Percentiles rank a stretch among this genome's conserved stretches.
These are phyloP conservation scores for Bombardia bombarda DNA, from an alignment of 495 filamentous ascomycete genomes.

Conservation along the genomic window DNA sequence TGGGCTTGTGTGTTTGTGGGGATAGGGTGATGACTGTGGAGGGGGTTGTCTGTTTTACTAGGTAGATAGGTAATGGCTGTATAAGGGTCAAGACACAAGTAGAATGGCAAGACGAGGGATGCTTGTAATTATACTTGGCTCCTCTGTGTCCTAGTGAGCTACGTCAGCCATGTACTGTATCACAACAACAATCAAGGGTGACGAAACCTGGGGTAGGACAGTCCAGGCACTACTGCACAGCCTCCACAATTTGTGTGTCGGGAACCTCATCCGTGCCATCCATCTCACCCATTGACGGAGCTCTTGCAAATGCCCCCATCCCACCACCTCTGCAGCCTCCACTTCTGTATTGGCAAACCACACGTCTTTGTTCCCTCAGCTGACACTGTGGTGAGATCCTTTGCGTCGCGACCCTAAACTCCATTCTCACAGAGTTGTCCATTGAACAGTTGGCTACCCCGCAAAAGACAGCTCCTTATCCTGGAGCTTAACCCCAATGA, in stretches of 20 bases:
- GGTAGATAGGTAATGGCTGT: neutral
- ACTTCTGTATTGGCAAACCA: no score
- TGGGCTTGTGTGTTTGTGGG: neutral
- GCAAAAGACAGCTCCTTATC: neutral
- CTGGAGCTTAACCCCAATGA: neutral
- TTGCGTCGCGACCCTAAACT: no score
- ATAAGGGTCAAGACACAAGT: neutral
- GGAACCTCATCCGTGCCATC: neutral
- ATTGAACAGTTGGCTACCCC: no score
- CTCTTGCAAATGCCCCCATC: neutral
- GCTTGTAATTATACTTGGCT: neutral
- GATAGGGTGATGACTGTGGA: neutral
- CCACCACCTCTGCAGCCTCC: no score
- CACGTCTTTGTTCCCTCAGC: no score
- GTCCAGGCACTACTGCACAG: neutral
- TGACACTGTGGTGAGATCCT: neutral
- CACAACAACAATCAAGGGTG: no score
- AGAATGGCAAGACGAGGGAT: neutral
- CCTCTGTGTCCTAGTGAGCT: neutral
- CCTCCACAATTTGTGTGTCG: neutral
- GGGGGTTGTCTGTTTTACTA: neutral
- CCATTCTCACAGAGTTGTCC: no score
- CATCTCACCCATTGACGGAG: neutral
- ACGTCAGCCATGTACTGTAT: neutral
- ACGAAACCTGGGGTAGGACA: no score